Base-by-base conservation (phyloP, 225 moss, liverwort and hornwort species). In the Anthoceros angustus region DNA sequence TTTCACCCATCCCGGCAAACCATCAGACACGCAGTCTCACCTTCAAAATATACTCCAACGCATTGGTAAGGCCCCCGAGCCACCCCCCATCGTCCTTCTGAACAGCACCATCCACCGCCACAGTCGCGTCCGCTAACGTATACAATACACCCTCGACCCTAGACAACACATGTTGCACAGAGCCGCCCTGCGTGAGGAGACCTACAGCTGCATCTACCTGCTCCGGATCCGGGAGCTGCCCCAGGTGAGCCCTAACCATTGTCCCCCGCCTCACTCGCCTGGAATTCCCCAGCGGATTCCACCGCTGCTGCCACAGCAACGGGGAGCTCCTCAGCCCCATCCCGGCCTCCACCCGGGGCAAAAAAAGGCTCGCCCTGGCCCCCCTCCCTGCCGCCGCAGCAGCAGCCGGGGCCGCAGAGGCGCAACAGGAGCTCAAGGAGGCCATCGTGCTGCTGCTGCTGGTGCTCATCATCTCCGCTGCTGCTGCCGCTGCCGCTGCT, bases 21-120 rank as follows among this genome's bases (percentile, higher is more conserved):
- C 7, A 23, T 7, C 40, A 24, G 2, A 38, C 16, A 39, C 23
- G 16, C 23, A n/a, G 11, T 16, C 38, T 41, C 10, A 64, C 64
- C 32, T 78, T 78, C 32, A 98, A 80, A 68, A 92, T 81, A 43
- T 75, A 6, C 74, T 92, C 92, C 10, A 98, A 81, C 61, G 77
- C 26, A 62, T 82, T 82, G 24, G 98, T 87, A 40, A 98, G 79
- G 21, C 98, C 98, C 61, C 91, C 88, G 62, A 98, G 83, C 98
- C 98, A 98, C 12, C 88, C 95, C 50, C 92, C 98, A 61, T 79
- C 82, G 73, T 83, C 89, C 74, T 84, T 98, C 67, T 64, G 61
- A 43, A 72, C 81, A 6, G 67, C 73, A 26, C 73, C 76, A 55
- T 82, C 74, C 39, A 77, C 77, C 50, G 80, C 68, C 49, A 76